These are phyloP conservation scores for Prunus padus DNA, from an alignment of 306 rosid genomes.

Conservation along the genomic window DNA sequence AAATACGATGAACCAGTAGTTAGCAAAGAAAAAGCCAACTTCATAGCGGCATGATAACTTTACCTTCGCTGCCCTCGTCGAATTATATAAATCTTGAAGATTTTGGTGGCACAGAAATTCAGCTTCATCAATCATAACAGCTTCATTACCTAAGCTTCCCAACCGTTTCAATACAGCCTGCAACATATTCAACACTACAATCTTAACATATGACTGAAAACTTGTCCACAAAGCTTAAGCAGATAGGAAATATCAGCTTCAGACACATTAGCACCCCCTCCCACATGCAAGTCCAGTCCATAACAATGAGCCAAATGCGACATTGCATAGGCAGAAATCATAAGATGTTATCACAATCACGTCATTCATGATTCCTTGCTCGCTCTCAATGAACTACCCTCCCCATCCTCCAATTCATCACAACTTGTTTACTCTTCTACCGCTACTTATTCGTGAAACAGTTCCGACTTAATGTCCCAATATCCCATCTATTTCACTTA, in stretches of 20 bases:
- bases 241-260: not conserved
- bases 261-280: not conserved
- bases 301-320: not conserved
- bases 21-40: not conserved
- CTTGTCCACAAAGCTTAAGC: not conserved
- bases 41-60: not conserved
- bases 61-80: slow-evolving; percentile 86
- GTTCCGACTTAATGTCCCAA: not conserved
- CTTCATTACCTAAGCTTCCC: slow-evolving; percentile 71
- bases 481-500: not conserved
- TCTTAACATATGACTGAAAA: slow-evolving; percentile 3
- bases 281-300: not conserved
- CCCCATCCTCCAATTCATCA: not conserved
- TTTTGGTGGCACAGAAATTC: slow-evolving; percentile 71
- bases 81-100: slow-evolving; percentile 69
- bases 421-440: not conserved
- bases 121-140: slow-evolving; percentile 60
- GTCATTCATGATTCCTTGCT: not conserved
- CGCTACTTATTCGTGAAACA: not conserved
- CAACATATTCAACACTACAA: slow-evolving; percentile 31
- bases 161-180: slow-evolving; percentile 83
- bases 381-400: not conserved
- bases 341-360: not conserved
- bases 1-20: not conserved
- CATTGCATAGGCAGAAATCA: not conserved